Conservation (phyloP, 108 stramenopile genomes). For the Halocafeteria seosinensis region DNA sequence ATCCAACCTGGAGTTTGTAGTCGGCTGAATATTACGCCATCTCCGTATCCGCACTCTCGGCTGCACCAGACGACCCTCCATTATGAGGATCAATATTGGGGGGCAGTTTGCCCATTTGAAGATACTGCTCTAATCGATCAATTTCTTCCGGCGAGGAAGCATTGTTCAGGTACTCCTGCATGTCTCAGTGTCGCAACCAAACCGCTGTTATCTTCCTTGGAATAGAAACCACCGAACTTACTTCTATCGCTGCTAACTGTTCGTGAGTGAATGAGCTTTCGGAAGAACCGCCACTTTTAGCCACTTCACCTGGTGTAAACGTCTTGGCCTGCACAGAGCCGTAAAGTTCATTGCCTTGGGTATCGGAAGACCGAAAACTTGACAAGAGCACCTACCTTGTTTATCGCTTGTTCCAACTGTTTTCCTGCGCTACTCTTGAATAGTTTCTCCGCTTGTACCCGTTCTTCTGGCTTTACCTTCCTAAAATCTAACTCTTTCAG, state of each 20-base stretch:
- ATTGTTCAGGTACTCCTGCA: background rate
- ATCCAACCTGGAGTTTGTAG: too few species aligned
- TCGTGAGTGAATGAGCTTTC: too few species aligned
- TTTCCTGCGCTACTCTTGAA: background rate
- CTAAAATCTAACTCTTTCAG: slow-evolving; percentile 6
- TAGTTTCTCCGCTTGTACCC: background rate
- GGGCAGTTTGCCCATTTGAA: background rate
- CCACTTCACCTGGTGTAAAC: background rate
- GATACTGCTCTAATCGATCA: background rate
- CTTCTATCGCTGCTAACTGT: too few species aligned
- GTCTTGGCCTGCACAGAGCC: background rate
- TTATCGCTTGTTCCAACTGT: background rate
- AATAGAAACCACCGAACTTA: too few species aligned
- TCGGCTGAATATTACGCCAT: too few species aligned
- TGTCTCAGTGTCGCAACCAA: too few species aligned
- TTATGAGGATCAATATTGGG: too few species aligned
- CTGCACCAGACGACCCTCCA: too few species aligned
- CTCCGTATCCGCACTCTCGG: too few species aligned
- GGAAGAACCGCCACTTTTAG: too few species aligned
- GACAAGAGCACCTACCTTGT: background rate
- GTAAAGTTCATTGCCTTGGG: background rate
- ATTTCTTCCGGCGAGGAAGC: background rate
- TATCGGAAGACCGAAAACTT: background rate
- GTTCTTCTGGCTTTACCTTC: background rate
- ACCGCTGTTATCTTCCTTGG: too few species aligned